A percentile compares a stretch with the other conserved stretches of the same genome.
These are phyloP conservation scores for Citrus cavaleriei DNA, from an alignment of 345 rosid species.

Conservation along the genomic window DNA sequence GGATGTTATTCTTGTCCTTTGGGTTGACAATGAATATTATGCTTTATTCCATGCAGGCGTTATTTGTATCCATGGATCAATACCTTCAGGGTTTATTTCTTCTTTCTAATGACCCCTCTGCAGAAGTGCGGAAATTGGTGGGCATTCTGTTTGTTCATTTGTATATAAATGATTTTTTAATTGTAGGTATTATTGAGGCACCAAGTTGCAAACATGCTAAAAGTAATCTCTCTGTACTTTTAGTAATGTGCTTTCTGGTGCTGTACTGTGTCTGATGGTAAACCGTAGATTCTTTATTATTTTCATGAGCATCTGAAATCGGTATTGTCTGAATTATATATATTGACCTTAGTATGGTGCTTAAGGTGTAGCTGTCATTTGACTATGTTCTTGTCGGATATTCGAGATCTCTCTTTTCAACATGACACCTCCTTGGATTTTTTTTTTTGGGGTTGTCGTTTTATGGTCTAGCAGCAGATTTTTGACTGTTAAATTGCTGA, in stretches of 20 bases:
- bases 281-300: background rate
- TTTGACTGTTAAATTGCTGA: background rate
- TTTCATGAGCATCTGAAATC: background rate
- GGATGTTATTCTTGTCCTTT: background rate
- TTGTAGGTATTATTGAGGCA: background rate
- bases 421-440: background rate
- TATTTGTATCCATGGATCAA: conserved; percentile 59
- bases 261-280: background rate
- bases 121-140: conserved; percentile 85
- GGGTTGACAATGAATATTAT: background rate
- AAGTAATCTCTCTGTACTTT: background rate
- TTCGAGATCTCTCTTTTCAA: background rate
- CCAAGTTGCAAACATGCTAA: background rate
- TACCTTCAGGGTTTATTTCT: conserved; percentile 87
- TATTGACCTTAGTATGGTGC: background rate
- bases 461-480: background rate
- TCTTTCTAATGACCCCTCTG: conserved; percentile 74
- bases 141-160: conserved; percentile 16
- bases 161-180: background rate
- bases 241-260: background rate
- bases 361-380: background rate
- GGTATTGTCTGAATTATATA: background rate
- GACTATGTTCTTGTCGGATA: background rate
- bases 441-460: background rate
- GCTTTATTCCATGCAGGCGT: conserved; percentile 47